Evolutionary conservation across 352 stramenopile genomes (phyloP), one percentile per base, ranked within the genome.

Genomic region (Phytophthora idaei): DNA sequence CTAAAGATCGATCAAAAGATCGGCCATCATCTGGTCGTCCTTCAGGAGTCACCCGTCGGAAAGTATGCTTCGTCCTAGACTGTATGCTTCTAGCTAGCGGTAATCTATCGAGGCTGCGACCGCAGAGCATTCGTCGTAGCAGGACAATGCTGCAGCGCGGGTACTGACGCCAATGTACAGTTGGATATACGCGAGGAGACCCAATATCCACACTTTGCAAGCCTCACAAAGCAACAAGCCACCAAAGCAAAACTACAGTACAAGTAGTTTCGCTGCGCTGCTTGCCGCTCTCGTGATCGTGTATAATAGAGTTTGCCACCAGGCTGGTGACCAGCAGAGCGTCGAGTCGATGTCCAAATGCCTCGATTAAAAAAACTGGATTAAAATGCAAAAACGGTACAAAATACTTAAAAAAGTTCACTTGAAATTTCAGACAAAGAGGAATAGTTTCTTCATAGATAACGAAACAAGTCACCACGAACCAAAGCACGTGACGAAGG

Each of bases 1-100:
- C 51, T 34, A 57, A 37, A 37, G 32, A 37, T 37, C 8, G 8
- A 37, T 37, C 32, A 37, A 37, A 61, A 62, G 51, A 62, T 67
- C 28, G 51, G 47, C 57, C 45, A 21, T 21, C 21, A 21, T 21
- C 21, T 21, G 21, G 21, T 21, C 21, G 21, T 21, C 21, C 21
- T 21, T 21, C 21, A 21, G 21, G 21, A 21, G 41, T 52, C 37
- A 14, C 15, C 12, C 6, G 46, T 14, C 17, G n/a, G 42, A 29
- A 48, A 8, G 15, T 36, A 48, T 50, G 6, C 41, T 12, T n/a
- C 15, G n/a, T 47, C 5, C 7, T 28, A 47, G 41, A 12, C 41
- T 11, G 39, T 28, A 52, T 41, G 47, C 47, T 14, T 47, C 8
- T 11, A 4, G 5, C n/a, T 27, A 12, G n/a, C 12, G 41, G 15